A percentile compares a stretch with the other conserved stretches of the same genome.
Evolutionary conservation across 768 basidiomycete genomes (phyloP).

Genomic region (Boletus sp.): DNA sequence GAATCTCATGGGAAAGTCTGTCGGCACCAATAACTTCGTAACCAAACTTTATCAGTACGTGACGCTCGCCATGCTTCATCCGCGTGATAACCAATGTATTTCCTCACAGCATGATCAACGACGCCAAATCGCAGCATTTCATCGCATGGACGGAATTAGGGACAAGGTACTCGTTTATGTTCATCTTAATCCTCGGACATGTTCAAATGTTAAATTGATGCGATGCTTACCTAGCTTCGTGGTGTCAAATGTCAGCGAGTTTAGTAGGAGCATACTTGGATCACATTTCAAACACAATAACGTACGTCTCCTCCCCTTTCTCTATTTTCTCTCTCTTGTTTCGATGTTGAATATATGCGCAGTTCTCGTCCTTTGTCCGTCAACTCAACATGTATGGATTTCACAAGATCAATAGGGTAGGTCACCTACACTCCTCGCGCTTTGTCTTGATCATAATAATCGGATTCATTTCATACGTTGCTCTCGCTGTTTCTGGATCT

Average conservation of each 20-base stretch:
- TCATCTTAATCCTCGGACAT: not conserved
- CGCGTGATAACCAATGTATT: not conserved
- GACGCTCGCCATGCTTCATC: not conserved
- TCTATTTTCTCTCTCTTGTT: not conserved
- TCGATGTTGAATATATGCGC: slow-evolving; percentile 10
- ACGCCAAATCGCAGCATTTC: slow-evolving; percentile 73
- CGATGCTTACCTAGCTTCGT: slow-evolving; percentile 51
- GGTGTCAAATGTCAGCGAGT: slow-evolving; percentile 82
- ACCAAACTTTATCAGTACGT: slow-evolving; percentile 84
- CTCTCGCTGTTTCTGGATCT: not conserved
- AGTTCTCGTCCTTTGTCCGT: slow-evolving; percentile 94
- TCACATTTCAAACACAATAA: slow-evolving; percentile 91
- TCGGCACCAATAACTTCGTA: slow-evolving; percentile 77
- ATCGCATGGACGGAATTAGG: slow-evolving; percentile 83
- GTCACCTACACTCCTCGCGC: slow-evolving; percentile 22
- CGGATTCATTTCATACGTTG: slow-evolving; percentile 1
- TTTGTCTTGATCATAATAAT: slow-evolving; percentile 10
- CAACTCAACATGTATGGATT: slow-evolving; percentile 97
- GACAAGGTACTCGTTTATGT: slow-evolving; percentile 43
- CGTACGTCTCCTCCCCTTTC: slow-evolving; percentile 43
- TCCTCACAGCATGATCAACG: slow-evolving; percentile 73
- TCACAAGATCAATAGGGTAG: slow-evolving; percentile 86
- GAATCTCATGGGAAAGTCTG: slow-evolving; percentile 61
- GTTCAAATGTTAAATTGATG: not conserved
- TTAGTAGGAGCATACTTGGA: slow-evolving; percentile 79